These are phyloP conservation scores for Tylopilus vinaceipallidus DNA, from an alignment of 768 basidiomycete species.

Conservation along the genomic window DNA sequence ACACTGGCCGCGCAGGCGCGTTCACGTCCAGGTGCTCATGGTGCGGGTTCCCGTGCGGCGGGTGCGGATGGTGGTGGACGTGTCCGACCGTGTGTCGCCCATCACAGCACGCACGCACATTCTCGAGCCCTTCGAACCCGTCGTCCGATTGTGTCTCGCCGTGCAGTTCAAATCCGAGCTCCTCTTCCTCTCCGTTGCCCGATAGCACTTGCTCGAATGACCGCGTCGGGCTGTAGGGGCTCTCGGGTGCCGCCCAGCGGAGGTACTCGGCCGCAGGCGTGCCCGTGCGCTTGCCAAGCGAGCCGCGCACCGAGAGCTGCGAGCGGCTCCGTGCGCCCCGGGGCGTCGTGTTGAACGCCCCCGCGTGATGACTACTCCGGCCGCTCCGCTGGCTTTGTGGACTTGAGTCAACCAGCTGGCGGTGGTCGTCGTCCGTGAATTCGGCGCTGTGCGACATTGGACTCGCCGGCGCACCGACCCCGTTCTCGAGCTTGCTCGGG, in stretches of 20 bases:
- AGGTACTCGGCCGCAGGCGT: slow-evolving; percentile 93
- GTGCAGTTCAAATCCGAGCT: slow-evolving; percentile 82
- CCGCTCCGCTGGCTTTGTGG: slow-evolving; percentile 75
- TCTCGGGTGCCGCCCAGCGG: slow-evolving; percentile 72
- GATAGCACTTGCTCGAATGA: slow-evolving; percentile 57
- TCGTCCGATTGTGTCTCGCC: slow-evolving; percentile 70
- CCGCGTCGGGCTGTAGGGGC: slow-evolving; percentile 71
- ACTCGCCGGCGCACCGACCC: slow-evolving; percentile 43
- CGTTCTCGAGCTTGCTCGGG: slow-evolving; percentile 29
- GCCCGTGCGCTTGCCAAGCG: slow-evolving; percentile 80
- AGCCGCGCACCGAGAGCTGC: slow-evolving; percentile 68
- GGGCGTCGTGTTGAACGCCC: slow-evolving; percentile 74
- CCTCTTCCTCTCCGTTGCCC: slow-evolving; percentile 48
- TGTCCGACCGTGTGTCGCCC: slow-evolving; percentile 83
- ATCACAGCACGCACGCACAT: slow-evolving; percentile 90
- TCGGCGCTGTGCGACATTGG: slow-evolving; percentile 46
- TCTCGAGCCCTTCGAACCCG: slow-evolving; percentile 90
- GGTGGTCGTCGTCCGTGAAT: slow-evolving; percentile 52
- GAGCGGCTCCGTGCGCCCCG: slow-evolving; percentile 77
- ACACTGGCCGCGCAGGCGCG: slow-evolving; percentile 55
- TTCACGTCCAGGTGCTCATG: slow-evolving; percentile 57
- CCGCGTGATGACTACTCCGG: slow-evolving; percentile 55
- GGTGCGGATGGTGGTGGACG: slow-evolving; percentile 50
- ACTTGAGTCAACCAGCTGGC: slow-evolving; percentile 48
- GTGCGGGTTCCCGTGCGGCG: slow-evolving; percentile 57